Percentiles rank a stretch among this genome's conserved stretches.
Evolutionary conservation across 2,329 filamentous ascomycete genomes (phyloP).

Genomic region (Capronia epimyces): DNA sequence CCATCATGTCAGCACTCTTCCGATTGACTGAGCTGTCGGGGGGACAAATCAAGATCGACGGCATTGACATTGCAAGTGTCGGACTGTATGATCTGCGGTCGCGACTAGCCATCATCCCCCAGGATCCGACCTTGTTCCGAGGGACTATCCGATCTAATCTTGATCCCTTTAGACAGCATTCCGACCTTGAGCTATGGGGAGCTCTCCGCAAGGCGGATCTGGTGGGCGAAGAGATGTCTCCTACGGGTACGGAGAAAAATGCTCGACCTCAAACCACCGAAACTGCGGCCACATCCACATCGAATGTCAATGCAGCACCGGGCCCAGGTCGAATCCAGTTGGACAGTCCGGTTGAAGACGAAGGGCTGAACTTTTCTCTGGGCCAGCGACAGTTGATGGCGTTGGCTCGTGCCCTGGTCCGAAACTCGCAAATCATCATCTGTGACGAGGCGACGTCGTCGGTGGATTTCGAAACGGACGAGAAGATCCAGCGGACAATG

Average conservation of each 20-base stretch:
- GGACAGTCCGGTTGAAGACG: constrained; percentile 81
- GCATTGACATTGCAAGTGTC: constrained; percentile 39
- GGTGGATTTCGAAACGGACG: constrained; percentile 94
- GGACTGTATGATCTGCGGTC: constrained; percentile 41
- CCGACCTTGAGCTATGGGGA: constrained; percentile 44
- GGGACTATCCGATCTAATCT: constrained; percentile 44
- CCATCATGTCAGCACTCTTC: constrained; percentile 44
- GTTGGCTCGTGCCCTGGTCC: constrained; percentile 80
- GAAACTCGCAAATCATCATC: constrained; percentile 83
- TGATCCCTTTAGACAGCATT: constrained; percentile 43
- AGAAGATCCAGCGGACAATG: constrained; percentile 89
- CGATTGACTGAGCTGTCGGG: constrained; percentile 39
- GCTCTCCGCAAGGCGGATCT: constrained; percentile 44
- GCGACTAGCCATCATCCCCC: constrained; percentile 42
- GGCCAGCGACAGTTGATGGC: constrained; percentile 96
- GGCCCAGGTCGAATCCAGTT: constrained; percentile 61
- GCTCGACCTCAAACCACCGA: constrained; percentile 34
- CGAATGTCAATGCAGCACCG: constrained; percentile 22
- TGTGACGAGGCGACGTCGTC: constrained; percentile 93
- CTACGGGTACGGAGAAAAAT: constrained; percentile 44
- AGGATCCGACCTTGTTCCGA: constrained; percentile 43
- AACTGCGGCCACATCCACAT: constrained; percentile 22
- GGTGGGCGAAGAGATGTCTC: constrained; percentile 43
- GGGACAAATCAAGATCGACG: constrained; percentile 42
- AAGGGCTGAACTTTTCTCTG: constrained; percentile 91